Conservation (phyloP, 176 grass and related monocot genomes). For the Cocos nucifera region DNA sequence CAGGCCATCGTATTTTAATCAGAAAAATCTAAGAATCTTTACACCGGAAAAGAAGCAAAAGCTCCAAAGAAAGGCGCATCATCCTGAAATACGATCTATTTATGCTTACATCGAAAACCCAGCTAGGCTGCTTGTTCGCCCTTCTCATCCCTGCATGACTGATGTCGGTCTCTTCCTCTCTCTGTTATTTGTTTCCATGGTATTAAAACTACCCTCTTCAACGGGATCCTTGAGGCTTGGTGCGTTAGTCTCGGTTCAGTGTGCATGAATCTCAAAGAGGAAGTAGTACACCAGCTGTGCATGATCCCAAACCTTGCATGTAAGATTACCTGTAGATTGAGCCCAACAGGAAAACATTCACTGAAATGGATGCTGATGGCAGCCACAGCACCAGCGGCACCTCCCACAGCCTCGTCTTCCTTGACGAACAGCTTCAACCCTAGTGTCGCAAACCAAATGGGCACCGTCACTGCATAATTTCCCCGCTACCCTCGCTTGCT, state of each 20-base stretch:
- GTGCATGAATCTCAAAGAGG: slow-evolving; percentile 60
- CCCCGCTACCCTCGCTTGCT: slow-evolving; percentile 6
- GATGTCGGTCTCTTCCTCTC: no score
- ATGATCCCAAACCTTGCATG: slow-evolving; percentile 48
- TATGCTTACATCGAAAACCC: no score
- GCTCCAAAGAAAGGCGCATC: no score
- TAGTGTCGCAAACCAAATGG: slow-evolving; percentile 27
- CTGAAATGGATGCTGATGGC: slow-evolving; percentile 33
- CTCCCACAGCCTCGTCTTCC: slow-evolving; percentile 34
- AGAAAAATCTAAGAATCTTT: no score
- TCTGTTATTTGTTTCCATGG: no score
- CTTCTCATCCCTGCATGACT: no score
- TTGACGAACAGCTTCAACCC: slow-evolving; percentile 21
- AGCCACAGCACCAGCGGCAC: slow-evolving; percentile 35
- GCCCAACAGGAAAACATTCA: slow-evolving; percentile 78
- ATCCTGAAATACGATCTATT: no score
- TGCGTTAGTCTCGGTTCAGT: no score
- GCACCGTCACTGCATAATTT: slow-evolving; percentile 22
- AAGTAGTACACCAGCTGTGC: slow-evolving; percentile 73
- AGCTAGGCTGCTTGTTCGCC: no score
- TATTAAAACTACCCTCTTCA: slow-evolving; percentile 10
- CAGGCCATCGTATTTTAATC: no score
- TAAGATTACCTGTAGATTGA: slow-evolving; percentile 76
- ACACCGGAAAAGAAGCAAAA: no score
- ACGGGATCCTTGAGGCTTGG: no score